These are phyloP conservation scores for Trichophyton mentagrophytes DNA, from an alignment of 2,329 filamentous ascomycete genomes.

Conservation along the genomic window DNA sequence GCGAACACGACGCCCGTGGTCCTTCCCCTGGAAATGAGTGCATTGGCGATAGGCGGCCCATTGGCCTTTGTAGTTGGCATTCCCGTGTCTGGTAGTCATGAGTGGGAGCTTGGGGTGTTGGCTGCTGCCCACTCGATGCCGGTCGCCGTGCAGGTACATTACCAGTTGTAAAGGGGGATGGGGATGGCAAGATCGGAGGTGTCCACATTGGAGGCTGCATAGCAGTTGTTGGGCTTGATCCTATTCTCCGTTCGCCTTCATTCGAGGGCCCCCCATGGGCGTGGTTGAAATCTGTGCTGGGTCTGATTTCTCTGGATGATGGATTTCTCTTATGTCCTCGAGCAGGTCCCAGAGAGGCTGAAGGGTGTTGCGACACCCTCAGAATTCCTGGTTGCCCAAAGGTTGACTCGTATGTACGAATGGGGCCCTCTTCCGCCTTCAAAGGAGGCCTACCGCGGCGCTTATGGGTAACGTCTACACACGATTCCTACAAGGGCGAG, in stretches of 20 bases:
- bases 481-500: constrained; percentile 17
- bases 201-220: constrained; percentile 8
- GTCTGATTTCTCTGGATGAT: constrained; percentile 13
- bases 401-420: constrained; percentile 12
- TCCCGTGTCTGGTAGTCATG: not conserved
- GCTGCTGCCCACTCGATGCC: constrained; percentile 5
- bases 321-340: constrained; percentile 7
- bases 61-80: not conserved
- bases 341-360: not conserved
- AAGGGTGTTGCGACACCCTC: constrained; percentile 6
- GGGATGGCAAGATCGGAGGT: constrained; percentile 10
- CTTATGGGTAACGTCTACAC: constrained; percentile 26
- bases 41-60: constrained; percentile 4
- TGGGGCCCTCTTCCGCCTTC: constrained; percentile 19
- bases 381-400: constrained; percentile 10
- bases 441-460: constrained; percentile 24
- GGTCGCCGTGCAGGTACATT: not conserved
- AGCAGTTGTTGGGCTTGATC: constrained; percentile 3
- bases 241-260: constrained; percentile 7
- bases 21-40: constrained; percentile 1
- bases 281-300: constrained; percentile 11
- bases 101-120: not conserved
- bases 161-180: constrained; percentile 4
- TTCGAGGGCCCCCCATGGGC: not conserved
- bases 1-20: not conserved